These are phyloP conservation scores for Mallotus nudiflorus DNA, from an alignment of 345 rosid genomes.

Conservation along the genomic window DNA sequence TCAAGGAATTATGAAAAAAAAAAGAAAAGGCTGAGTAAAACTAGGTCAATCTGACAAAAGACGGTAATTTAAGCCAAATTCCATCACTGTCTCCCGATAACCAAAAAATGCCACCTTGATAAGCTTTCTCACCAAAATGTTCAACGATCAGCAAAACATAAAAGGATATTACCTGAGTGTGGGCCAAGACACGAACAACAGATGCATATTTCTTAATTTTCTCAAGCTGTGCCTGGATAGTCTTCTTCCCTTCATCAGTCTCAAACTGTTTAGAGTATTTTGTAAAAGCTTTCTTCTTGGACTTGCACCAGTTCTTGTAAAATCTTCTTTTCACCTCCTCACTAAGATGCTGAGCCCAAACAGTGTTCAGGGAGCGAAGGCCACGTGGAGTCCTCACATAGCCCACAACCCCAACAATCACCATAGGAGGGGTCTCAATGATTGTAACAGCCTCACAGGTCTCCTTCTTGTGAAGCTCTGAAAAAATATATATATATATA, in stretches of 20 bases:
- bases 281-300: constrained; percentile 88
- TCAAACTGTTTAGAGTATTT: constrained; percentile 61
- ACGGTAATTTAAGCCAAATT: not conserved
- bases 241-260: constrained; percentile 67
- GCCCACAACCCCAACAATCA: constrained; percentile 82
- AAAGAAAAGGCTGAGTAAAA: not conserved
- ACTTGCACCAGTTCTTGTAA: constrained; percentile 84
- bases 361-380: constrained; percentile 66
- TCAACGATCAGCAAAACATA: no score
- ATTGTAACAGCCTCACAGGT: constrained; percentile 88
- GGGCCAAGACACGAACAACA: constrained; percentile 77
- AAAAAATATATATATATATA: not conserved
- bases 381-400: constrained; percentile 79
- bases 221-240: constrained; percentile 65
- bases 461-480: constrained; percentile 94
- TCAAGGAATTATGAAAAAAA: not conserved
- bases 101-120: not conserved
- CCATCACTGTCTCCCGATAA: not conserved
- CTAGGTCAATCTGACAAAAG: no score
- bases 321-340: constrained; percentile 82
- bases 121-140: no score
- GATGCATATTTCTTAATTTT: constrained; percentile 75
- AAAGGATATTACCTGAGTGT: constrained; percentile 64
- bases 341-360: constrained; percentile 88
- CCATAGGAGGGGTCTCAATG: constrained; percentile 81